phyloP scores from a whole-genome alignment of 1,139 yeast species.

The Suhomyces kunorum region DNA sequence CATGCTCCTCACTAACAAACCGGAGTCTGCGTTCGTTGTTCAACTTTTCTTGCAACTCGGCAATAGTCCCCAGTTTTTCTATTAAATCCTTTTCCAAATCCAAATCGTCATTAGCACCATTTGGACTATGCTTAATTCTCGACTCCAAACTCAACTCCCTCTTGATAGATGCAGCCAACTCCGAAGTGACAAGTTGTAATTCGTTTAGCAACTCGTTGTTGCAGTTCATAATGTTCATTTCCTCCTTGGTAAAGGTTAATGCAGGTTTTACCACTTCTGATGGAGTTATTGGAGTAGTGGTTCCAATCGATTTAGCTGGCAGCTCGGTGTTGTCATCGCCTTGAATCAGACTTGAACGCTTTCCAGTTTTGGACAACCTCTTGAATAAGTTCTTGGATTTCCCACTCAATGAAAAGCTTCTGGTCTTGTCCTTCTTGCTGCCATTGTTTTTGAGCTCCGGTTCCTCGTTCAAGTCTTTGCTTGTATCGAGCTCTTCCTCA shows the following conservation, averaged over 20 bases:
- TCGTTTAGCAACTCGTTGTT: conserved; percentile 61
- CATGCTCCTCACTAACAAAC: conserved; percentile 70
- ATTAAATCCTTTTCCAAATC: conserved; percentile 31
- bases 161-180: conserved; percentile 68
- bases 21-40: conserved; percentile 66
- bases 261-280: neutral
- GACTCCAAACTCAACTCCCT: conserved; percentile 63
- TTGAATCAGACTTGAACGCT: conserved; percentile 11
- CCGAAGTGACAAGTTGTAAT: conserved; percentile 66
- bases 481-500: conserved; percentile 4
- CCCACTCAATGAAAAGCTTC: conserved; percentile 29
- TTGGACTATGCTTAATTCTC: conserved; percentile 29
- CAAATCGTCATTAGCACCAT: neutral
- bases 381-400: conserved; percentile 37
- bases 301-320: conserved; percentile 2
- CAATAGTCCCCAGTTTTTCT: conserved; percentile 45
- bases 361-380: conserved; percentile 33
- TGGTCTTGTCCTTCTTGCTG: conserved; percentile 22
- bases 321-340: conserved; percentile 19
- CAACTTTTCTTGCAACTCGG: conserved; percentile 56
- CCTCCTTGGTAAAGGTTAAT: conserved; percentile 53
- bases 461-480: conserved; percentile 11
- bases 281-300: neutral
- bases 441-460: conserved; percentile 6
- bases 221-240: conserved; percentile 60